Conservation (phyloP, 1,139 yeast genomes). For the Yamadazyma membranifaciens region DNA sequence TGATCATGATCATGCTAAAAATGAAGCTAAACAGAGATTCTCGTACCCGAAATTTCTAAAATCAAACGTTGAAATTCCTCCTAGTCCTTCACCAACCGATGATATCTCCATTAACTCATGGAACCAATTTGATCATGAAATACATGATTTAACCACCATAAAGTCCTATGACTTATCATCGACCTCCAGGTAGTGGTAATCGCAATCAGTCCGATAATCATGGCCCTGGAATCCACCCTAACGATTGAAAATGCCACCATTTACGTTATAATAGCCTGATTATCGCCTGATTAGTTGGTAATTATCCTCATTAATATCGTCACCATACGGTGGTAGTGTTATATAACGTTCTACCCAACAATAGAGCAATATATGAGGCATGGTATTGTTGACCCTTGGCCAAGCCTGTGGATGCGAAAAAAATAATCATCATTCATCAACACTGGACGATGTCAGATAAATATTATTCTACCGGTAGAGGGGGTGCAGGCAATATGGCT, state of each 20-base stretch:
- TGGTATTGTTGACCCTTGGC: background rate
- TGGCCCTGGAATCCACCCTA: too few species aligned
- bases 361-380: background rate
- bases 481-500: slow-evolving; percentile 73
- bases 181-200: too few species aligned
- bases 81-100: background rate
- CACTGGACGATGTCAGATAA: slow-evolving; percentile 21
- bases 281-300: too few species aligned
- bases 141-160: slow-evolving; percentile 1
- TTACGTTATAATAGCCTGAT: too few species aligned
- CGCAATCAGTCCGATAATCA: too few species aligned
- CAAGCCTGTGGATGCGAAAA: slow-evolving; percentile 2
- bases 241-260: too few species aligned
- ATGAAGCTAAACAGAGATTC: too few species aligned
- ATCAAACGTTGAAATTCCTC: background rate
- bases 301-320: too few species aligned
- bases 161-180: too few species aligned
- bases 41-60: background rate
- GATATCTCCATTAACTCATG: background rate
- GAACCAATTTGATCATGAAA: background rate
- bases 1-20: too few species aligned
- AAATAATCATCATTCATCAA: background rate
- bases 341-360: too few species aligned
- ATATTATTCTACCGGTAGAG: slow-evolving; percentile 69
- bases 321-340: too few species aligned